Percentiles rank a stretch among this genome's conserved stretches.
These are phyloP conservation scores for Eutrema heterophyllum DNA, from an alignment of 345 rosid genomes.

Conservation along the genomic window DNA sequence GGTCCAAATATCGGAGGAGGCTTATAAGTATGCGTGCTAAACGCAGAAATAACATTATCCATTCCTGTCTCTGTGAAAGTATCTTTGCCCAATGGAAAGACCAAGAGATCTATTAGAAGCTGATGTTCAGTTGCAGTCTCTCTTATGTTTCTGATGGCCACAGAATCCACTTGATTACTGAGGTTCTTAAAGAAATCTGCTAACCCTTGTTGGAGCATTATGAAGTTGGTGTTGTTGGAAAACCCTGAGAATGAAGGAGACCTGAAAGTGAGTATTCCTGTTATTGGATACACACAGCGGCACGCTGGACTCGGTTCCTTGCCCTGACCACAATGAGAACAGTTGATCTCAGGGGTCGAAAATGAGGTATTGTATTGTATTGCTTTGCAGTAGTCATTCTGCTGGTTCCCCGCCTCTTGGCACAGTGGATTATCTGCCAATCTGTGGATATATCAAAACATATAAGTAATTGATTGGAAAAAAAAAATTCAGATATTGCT, in stretches of 20 bases:
- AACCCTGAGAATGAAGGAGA: constrained; percentile 63
- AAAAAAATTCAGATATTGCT: neutral
- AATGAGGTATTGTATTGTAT: constrained; percentile 20
- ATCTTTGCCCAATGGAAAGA: constrained; percentile 52
- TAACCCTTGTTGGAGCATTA: constrained; percentile 34
- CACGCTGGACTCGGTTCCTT: constrained; percentile 59
- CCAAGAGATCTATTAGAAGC: constrained; percentile 36
- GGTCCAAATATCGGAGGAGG: constrained; percentile 62
- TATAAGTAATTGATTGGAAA: neutral
- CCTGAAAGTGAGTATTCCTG: constrained; percentile 55
- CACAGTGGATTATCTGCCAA: constrained; percentile 68
- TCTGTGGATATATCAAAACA: constrained; percentile 38
- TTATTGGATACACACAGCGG: constrained; percentile 57
- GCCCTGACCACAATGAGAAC: constrained; percentile 34
- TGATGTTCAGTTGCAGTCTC: constrained; percentile 37
- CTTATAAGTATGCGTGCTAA: constrained; percentile 57
- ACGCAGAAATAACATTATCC: constrained; percentile 36
- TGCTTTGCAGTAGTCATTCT: constrained; percentile 37
- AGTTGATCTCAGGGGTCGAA: constrained; percentile 36
- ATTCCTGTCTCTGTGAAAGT: constrained; percentile 47
- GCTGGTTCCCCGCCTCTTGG: constrained; percentile 26
- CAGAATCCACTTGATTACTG: constrained; percentile 61
- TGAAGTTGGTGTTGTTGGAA: constrained; percentile 34
- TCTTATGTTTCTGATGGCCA: constrained; percentile 52
- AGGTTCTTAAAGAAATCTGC: constrained; percentile 20